Evolutionary conservation across 73 alveolate species (phyloP).

Genomic region (Paraurostyla sp.): DNA sequence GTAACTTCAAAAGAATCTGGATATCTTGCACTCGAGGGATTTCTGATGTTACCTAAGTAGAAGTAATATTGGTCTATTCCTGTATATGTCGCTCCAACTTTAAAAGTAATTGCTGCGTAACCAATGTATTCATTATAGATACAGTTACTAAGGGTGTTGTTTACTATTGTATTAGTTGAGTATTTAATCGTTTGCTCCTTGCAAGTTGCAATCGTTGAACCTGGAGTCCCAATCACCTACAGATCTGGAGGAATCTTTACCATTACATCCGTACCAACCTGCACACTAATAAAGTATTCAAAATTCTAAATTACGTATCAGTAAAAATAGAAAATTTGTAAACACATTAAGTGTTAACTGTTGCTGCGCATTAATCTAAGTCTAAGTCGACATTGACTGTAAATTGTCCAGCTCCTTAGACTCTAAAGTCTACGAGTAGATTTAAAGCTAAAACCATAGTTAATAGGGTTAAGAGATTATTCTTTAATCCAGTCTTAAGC

Average conservation of each 20-base stretch:
- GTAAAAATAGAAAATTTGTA: too few species aligned
- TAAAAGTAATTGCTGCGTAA: conserved; percentile 2
- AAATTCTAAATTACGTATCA: too few species aligned
- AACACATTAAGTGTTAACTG: too few species aligned
- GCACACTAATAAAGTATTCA: too few species aligned
- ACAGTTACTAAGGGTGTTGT: conserved; percentile 15
- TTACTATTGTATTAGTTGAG: neutral
- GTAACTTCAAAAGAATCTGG: conserved; percentile 54
- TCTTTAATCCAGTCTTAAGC: too few species aligned
- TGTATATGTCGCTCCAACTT: neutral
- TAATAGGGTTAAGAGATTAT: too few species aligned
- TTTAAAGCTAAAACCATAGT: too few species aligned
- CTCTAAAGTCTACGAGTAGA: too few species aligned
- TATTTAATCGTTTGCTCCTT: neutral
- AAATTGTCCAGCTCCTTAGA: too few species aligned
- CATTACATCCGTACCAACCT: neutral
- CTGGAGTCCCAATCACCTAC: conserved; percentile 30
- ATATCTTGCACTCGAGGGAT: conserved; percentile 42
- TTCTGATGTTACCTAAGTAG: conserved; percentile 25
- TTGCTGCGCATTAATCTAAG: too few species aligned
- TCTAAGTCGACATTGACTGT: too few species aligned
- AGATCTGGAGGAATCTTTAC: conserved; percentile 39
- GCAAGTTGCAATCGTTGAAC: conserved; percentile 30
- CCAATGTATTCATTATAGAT: conserved; percentile 28
- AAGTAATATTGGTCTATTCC: neutral